Conservation (phyloP, 345 rosid species). For the Hypericum perforatum region DNA sequence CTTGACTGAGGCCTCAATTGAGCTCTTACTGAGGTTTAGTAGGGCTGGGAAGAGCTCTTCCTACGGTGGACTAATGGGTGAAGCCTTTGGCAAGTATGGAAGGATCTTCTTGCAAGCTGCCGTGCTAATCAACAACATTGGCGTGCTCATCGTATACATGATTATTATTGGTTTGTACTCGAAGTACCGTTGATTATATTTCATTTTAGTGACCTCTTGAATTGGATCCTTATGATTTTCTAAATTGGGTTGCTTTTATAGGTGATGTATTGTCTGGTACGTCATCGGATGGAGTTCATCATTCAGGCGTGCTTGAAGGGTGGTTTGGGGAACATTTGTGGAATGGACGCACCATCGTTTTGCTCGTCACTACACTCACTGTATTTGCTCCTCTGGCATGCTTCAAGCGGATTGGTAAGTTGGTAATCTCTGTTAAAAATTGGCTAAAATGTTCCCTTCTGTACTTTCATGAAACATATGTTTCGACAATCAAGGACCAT, state of each 20-base stretch:
- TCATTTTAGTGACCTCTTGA: not conserved
- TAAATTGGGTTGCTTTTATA: conserved; percentile 12
- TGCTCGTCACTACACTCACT: conserved; percentile 50
- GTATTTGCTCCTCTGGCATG: conserved; percentile 71
- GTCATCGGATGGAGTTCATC: conserved; percentile 66
- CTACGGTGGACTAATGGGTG: conserved; percentile 78
- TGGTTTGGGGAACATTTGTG: conserved; percentile 87
- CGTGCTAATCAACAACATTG: conserved; percentile 69
- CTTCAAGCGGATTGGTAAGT: conserved; percentile 72
- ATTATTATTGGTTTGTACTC: conserved; percentile 68
- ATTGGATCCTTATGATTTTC: not conserved
- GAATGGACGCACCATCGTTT: conserved; percentile 55
- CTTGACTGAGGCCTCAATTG: conserved; percentile 66
- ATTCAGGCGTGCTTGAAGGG: conserved; percentile 73
- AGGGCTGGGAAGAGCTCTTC: conserved; percentile 48
- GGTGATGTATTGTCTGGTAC: conserved; percentile 86
- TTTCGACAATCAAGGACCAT: no score
- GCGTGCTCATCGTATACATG: conserved; percentile 92
- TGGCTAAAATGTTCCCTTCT: not conserved
- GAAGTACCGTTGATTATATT: not conserved
- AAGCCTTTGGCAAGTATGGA: conserved; percentile 77
- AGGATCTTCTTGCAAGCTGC: conserved; percentile 48
- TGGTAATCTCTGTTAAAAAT: conserved; percentile 5
- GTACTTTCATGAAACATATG: no score
- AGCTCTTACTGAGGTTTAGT: conserved; percentile 77